Evolutionary conservation across 2,329 filamentous ascomycete species (phyloP).

Genomic region (Lachnellula suecica): DNA sequence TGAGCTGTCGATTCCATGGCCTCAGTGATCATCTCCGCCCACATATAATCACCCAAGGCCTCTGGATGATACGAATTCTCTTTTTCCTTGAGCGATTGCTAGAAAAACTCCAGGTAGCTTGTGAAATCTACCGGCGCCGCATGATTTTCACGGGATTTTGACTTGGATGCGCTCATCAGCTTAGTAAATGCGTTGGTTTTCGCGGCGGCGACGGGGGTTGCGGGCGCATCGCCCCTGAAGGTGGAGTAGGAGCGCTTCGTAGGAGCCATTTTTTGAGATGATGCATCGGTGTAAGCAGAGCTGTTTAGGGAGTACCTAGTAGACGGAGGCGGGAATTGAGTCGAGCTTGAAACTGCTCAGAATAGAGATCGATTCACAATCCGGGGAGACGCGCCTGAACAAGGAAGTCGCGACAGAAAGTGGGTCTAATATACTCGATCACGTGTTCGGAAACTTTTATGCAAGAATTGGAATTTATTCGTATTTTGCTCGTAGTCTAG

Average conservation of each 20-base stretch:
- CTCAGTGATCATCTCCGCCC: constrained; percentile 1
- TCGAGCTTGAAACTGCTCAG: neutral
- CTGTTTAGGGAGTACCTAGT: neutral
- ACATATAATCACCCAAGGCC: neutral
- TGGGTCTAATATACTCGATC: neutral
- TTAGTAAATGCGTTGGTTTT: constrained; percentile 10
- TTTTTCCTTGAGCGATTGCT: neutral
- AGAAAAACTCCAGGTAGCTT: neutral
- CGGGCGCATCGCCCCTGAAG: neutral
- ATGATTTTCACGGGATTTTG: neutral
- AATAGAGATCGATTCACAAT: neutral
- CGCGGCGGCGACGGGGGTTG: neutral
- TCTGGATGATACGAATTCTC: neutral
- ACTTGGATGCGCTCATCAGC: constrained; percentile 11
- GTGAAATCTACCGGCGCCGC: neutral
- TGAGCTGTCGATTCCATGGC: neutral
- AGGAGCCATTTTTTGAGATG: neutral
- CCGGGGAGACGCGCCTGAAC: neutral
- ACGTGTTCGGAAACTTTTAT: neutral
- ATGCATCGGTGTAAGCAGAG: neutral
- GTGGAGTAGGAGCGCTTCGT: constrained; percentile 6
- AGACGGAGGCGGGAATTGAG: too few relatives aligned
- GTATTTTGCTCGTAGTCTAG: neutral
- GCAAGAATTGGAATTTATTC: neutral
- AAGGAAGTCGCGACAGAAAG: neutral